These are phyloP conservation scores for Ambrosia trifida DNA, from an alignment of 129 eudicot genomes.

Conservation along the genomic window DNA sequence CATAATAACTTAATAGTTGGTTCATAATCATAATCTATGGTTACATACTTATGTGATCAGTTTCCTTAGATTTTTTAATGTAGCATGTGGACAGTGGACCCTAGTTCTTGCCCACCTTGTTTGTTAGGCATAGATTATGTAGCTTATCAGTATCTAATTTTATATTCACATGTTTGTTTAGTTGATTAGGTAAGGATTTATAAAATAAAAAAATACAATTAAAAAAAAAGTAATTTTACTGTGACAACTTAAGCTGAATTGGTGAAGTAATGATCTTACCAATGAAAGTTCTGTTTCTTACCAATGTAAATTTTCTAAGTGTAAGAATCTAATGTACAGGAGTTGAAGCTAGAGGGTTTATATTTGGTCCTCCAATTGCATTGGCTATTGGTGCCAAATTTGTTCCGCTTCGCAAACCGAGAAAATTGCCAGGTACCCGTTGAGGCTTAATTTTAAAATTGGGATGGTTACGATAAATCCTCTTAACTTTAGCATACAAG, in stretches of 20 bases:
- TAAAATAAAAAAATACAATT: not conserved
- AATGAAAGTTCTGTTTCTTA: conserved; percentile 16
- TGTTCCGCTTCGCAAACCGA: conserved; percentile 87
- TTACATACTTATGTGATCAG: conserved; percentile 20
- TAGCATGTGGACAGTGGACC: conserved; percentile 24
- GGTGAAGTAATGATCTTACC: not conserved
- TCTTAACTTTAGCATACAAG: no score
- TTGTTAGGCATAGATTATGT: not conserved
- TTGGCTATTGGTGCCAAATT: conserved; percentile 96
- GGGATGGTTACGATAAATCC: not conserved
- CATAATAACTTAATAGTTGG: conserved; percentile 13
- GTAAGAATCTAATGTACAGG: conserved; percentile 43
- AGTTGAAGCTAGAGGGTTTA: conserved; percentile 97
- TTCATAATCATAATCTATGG: conserved; percentile 16
- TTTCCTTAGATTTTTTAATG: conserved; percentile 9
- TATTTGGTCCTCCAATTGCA: conserved; percentile 95
- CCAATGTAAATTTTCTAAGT: not conserved
- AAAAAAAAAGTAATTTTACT: conserved; percentile 5
- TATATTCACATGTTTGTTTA: not conserved
- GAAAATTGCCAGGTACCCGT: conserved; percentile 74
- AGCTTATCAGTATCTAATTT: conserved; percentile 22
- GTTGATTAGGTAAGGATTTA: not conserved
- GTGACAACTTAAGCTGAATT: conserved; percentile 20
- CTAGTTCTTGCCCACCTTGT: conserved; percentile 8
- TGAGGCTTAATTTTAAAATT: not conserved